Evolutionary conservation across 2,329 filamentous ascomycete genomes (phyloP).

Genomic region (Tothia fuscella): DNA sequence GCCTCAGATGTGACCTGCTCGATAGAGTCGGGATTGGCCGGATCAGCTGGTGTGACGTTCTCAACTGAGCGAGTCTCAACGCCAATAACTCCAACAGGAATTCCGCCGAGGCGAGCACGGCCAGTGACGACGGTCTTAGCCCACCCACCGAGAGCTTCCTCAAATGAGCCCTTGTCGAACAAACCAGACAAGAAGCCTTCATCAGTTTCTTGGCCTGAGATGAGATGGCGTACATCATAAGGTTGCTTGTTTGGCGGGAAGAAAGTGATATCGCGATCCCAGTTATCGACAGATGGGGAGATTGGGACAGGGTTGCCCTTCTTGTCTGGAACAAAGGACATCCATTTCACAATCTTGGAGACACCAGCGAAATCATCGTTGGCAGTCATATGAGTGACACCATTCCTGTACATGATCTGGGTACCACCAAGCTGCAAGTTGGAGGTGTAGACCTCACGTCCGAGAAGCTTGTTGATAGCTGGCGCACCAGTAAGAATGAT

Average conservation of each 20-base stretch:
- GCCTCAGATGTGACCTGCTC: conserved; percentile 92
- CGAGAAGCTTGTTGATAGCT: conserved; percentile 94
- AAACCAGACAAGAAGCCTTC: conserved; percentile 81
- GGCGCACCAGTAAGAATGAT: conserved; percentile 97
- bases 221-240: conserved; percentile 91
- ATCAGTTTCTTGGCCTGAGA: conserved; percentile 73
- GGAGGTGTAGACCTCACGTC: conserved; percentile 96
- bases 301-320: conserved; percentile 90
- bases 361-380: conserved; percentile 97
- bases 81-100: conserved; percentile 95
- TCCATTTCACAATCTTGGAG: conserved; percentile 94
- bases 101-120: conserved; percentile 89
- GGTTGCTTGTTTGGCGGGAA: conserved; percentile 68
- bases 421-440: conserved; percentile 98
- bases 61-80: conserved; percentile 94
- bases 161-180: conserved; percentile 93
- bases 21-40: conserved; percentile 95
- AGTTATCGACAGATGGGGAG: conserved; percentile 68
- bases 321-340: conserved; percentile 94
- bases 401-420: conserved; percentile 99
- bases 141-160: conserved; percentile 94
- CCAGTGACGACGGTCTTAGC: conserved; percentile 93
- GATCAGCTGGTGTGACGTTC: conserved; percentile 92
- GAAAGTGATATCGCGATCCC: conserved; percentile 88
- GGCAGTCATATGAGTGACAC: conserved; percentile 98